phyloP scores from a whole-genome alignment of 2,329 filamentous ascomycete species.

The Aureobasidium pullulans region DNA sequence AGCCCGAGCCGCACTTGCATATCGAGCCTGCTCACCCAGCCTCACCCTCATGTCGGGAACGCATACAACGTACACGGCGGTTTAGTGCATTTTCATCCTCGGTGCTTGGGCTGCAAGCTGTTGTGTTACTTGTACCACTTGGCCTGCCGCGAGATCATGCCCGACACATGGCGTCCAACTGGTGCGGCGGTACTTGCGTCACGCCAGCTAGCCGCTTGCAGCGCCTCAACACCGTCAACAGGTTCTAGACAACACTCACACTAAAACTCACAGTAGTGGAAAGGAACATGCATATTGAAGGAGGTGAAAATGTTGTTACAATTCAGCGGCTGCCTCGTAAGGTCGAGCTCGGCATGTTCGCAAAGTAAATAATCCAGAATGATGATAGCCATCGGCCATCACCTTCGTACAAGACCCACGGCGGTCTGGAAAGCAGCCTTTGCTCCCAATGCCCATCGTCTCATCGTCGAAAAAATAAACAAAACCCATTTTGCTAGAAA shows the following conservation, averaged over 20 bases:
- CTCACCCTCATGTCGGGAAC: background rate
- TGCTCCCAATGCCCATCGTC: background rate
- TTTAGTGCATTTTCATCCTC: background rate
- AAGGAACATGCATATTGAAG: background rate
- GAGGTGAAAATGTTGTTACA: conserved; percentile 5
- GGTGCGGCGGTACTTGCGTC: background rate
- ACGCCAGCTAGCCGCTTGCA: background rate
- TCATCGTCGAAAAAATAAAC: background rate
- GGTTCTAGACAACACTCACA: background rate
- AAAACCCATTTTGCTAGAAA: conserved; percentile 7
- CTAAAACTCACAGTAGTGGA: background rate
- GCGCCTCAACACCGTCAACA: background rate
- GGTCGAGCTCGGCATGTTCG: conserved; percentile 4
- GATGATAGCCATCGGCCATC: background rate
- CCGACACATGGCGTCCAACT: background rate
- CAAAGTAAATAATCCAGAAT: background rate
- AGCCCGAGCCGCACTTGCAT: conserved; percentile 2
- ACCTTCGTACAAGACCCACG: background rate
- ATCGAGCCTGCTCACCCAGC: background rate
- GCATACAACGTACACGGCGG: background rate
- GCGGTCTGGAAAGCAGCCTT: background rate
- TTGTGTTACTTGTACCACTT: background rate
- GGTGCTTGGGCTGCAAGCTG: conserved; percentile 3
- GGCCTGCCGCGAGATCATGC: background rate
- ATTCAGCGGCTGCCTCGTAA: conserved; percentile 7